A percentile compares a stretch with the other conserved stretches of the same genome.
phyloP scores from a whole-genome alignment of 2,329 filamentous ascomycete species.

The Trichoderma simmonsii region DNA sequence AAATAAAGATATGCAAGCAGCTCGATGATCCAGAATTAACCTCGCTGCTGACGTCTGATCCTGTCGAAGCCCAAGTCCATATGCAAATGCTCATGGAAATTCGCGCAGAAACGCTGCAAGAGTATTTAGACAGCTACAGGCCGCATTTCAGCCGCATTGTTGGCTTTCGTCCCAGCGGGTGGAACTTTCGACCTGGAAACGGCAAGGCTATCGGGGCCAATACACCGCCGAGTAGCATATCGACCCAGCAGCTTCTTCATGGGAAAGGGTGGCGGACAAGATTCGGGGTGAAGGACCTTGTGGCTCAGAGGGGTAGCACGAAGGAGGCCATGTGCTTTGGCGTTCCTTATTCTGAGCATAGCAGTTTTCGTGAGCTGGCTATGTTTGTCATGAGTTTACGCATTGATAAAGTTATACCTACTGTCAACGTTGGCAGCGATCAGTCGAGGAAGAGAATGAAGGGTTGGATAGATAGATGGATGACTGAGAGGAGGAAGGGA shows the following conservation, averaged over 20 bases:
- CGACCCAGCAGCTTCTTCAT: conserved; percentile 52
- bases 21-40: conserved; percentile 82
- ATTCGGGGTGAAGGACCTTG: conserved; percentile 69
- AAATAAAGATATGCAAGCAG: conserved; percentile 79
- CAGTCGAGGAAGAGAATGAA: conserved; percentile 58
- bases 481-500: conserved; percentile 54
- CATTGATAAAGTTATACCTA: conserved; percentile 88
- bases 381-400: conserved; percentile 86
- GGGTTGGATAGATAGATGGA: conserved; percentile 62
- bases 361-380: conserved; percentile 87
- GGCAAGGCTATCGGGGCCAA: conserved; percentile 53
- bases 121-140: conserved; percentile 78
- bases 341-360: conserved; percentile 94
- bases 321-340: conserved; percentile 83
- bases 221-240: conserved; percentile 47
- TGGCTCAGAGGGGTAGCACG: conserved; percentile 79
- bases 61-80: conserved; percentile 86
- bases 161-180: conserved; percentile 88
- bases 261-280: conserved; percentile 69
- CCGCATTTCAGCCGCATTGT: conserved; percentile 82
- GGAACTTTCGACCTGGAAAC: conserved; percentile 77
- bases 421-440: conserved; percentile 75
- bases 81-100: conserved; percentile 98
- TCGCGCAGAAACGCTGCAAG: conserved; percentile 81
- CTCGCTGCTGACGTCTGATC: conserved; percentile 73